These are phyloP conservation scores for Cyclotella kingstonii DNA, from an alignment of 108 stramenopile species.

Conservation along the genomic window DNA sequence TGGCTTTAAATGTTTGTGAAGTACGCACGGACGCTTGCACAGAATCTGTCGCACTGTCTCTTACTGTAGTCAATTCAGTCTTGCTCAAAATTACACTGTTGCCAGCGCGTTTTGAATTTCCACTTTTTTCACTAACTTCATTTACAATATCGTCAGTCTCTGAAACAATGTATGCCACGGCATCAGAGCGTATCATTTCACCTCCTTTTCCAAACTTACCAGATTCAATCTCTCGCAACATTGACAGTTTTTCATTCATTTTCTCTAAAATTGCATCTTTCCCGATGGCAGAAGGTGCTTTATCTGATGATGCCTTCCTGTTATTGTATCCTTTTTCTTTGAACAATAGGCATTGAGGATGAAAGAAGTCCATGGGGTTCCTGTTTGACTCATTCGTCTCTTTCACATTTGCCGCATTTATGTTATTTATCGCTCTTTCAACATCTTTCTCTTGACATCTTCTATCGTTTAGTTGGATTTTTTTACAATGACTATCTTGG, in stretches of 20 bases:
- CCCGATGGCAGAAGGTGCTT: conserved; percentile 25
- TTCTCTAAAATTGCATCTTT: conserved; percentile 31
- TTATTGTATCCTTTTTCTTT: conserved; percentile 33
- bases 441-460: background rate
- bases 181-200: conserved; percentile 43
- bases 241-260: conserved; percentile 31
- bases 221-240: conserved; percentile 41
- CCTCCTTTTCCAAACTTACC: conserved; percentile 43
- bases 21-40: background rate
- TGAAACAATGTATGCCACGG: conserved; percentile 24
- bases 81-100: background rate
- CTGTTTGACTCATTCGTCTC: too few relatives aligned
- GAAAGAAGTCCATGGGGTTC: conserved; percentile 33
- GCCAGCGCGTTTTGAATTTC: background rate
- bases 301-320: conserved; percentile 1
- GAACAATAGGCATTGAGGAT: conserved; percentile 23
- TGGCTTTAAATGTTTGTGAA: background rate
- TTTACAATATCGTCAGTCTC: background rate
- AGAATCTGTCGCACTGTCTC: background rate
- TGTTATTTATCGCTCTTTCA: background rate
- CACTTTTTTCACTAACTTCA: background rate
- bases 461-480: background rate
- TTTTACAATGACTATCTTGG: background rate
- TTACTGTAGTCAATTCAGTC: background rate
- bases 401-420: too few relatives aligned